Base-by-base conservation (phyloP, 2,329 filamentous ascomycete genomes). In the Penicillium sp. region DNA sequence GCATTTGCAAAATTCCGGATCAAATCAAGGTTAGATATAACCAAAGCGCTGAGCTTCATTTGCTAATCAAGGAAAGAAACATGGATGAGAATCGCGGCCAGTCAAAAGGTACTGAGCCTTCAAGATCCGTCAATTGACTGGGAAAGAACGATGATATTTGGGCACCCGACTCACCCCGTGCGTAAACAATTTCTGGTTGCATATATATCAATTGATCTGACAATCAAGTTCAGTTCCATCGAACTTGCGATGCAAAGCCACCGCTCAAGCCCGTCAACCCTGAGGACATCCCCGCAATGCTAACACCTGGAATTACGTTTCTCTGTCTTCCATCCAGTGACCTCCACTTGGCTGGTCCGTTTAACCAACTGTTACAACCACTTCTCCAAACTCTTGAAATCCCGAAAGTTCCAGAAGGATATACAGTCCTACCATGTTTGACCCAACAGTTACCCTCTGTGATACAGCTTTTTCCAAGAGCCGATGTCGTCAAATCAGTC, bases 391-490 rank as follows among this genome's bases (percentile, higher is more conserved):
- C n/a, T 16, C 59, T 68, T 1, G 39, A 51, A 1, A 43, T 68
- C 25, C 53, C 63, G 16, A 19, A 13, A 8, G 27, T n/a, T 11
- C 33, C 23, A 21, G 31, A 33, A 45, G 29, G 46, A n/a, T 35
- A n/a, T n/a, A 29, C 27, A 3, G 25, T 62, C 25, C 50, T 67
- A 19, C 66, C 65, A 25, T 62, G 62, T 46, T 54, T 67, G 37
- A 29, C 45, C 3, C 62, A 56, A n/a, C 66, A 68, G 51, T 37
- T 62, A 3, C 63, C 63, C 25, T 59, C 58, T 3, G 42, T 68
- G 19, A 16, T 31, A 3, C 58, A 49, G 23, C 37, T 42, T 5
- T 68, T 67, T 50, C 58, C 65, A 4, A 45, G 50, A 26, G 58
- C 61, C 7, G 35, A 47, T 25, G 1, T 62, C 13, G 19, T 68